These are phyloP conservation scores for Metschnikowia koreensis DNA, from an alignment of 805 yeast genomes.

Conservation along the genomic window DNA sequence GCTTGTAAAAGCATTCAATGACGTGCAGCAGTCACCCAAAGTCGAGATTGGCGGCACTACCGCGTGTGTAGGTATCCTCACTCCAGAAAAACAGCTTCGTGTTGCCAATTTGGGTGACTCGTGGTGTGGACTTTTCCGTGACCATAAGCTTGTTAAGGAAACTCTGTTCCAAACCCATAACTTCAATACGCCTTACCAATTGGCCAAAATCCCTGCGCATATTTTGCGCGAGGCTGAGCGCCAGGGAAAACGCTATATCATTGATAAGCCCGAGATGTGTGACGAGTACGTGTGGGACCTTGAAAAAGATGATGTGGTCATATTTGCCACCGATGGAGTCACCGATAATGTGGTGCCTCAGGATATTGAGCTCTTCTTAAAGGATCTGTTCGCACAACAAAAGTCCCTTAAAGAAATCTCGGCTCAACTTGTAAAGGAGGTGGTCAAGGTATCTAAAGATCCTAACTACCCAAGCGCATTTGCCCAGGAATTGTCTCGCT, in stretches of 20 bases:
- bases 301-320: conserved; percentile 66
- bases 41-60: conserved; percentile 94
- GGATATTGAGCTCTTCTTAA: conserved; percentile 68
- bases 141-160: conserved; percentile 56
- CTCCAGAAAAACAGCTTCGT: conserved; percentile 52
- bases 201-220: conserved; percentile 75
- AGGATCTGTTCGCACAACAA: conserved; percentile 45
- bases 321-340: conserved; percentile 93
- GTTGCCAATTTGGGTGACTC: conserved; percentile 92
- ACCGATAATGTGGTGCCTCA: conserved; percentile 76
- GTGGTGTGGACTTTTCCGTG: conserved; percentile 85
- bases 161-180: conserved; percentile 80
- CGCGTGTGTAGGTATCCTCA: conserved; percentile 76
- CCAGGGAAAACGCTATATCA: conserved; percentile 62
- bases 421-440: conserved; percentile 58
- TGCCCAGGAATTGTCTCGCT: conserved; percentile 67
- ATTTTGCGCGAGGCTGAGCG: conserved; percentile 51
- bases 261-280: conserved; percentile 67
- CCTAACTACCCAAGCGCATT: conserved; percentile 78
- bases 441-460: conserved; percentile 68
- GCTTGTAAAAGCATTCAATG: conserved; percentile 54
- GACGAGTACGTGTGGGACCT: conserved; percentile 67
- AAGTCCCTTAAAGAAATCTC: conserved; percentile 45
- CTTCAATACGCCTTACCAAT: conserved; percentile 89
- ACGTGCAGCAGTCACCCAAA: conserved; percentile 50